Base-by-base conservation (phyloP, 768 basidiomycete species). In the Porphyrellus cyaneotinctus region DNA sequence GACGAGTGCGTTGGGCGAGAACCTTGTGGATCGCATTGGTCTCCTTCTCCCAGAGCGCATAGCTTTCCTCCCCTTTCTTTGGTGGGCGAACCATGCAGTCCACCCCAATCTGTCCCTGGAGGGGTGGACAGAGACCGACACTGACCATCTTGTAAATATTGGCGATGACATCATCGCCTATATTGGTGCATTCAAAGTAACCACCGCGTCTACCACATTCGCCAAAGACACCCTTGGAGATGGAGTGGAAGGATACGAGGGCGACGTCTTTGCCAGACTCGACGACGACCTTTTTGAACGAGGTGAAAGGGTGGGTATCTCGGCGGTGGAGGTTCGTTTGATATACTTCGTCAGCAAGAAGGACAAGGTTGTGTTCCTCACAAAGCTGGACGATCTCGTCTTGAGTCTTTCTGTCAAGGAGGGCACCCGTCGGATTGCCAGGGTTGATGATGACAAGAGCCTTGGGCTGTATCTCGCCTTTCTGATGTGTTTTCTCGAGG, bases 281-380 rank as follows among this genome's bases (percentile, higher is more conserved):
- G 57, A 87, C 74, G 3, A 97, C 82, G 47, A 91, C 78, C 71
- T 92, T 88, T 71, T 97, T 97, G 82, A 99, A 98, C 11, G 89
- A 92, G 45, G 84, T 82, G 80, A 99, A 99, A 0, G 88, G 79
- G 67, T 88, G 83, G 2, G 75, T 75, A 3, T 70, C 64, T 37
- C 72, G 75, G 41, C 78, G 75, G 75, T 95, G 94, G 39, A 98
- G 79, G 75, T 98, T 98, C 61, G 74, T 74, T 72, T 99, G 95
- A 78, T 99, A 97, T n/a, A 99, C 95, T 70, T 99, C 95, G 70
- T 99, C 95, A 0, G 95, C 95, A 58, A 98, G 81, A 46, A 99
- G 82, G 20, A 95, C 87, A 52, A 99, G 83, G 8, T 76, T 75
- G 72, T 97, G 76, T 59, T 88, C 77, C 66, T 94, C 89, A 72